Conservation (phyloP, 1,284 basidiomycete species). For the Leucoagaricus sp. region DNA sequence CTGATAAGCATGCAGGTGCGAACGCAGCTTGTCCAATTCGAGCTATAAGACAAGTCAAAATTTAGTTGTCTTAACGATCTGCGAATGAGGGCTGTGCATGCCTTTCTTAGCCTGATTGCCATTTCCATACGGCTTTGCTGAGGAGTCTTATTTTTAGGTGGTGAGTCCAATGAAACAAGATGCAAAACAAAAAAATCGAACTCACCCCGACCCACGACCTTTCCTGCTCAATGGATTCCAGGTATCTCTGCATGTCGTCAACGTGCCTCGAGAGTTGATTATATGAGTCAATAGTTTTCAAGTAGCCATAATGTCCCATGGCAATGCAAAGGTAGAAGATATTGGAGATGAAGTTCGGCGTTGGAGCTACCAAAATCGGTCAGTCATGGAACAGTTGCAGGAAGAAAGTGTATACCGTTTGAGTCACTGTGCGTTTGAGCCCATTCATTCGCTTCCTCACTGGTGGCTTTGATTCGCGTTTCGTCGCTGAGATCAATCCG, state of each 20-base stretch:
- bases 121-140: conserved; percentile 68
- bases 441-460: conserved; percentile 81
- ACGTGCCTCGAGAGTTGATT: conserved; percentile 72
- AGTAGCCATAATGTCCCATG: conserved; percentile 84
- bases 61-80: neutral
- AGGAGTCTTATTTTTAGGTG: conserved; percentile 48
- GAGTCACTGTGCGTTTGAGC: conserved; percentile 49
- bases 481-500: conserved; percentile 83
- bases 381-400: neutral
- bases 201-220: conserved; percentile 77
- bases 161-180: neutral
- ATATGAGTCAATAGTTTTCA: conserved; percentile 77
- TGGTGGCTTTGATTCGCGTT: conserved; percentile 89
- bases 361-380: conserved; percentile 36
- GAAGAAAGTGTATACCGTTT: conserved; percentile 37
- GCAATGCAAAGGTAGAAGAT: conserved; percentile 89
- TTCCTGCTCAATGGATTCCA: conserved; percentile 79
- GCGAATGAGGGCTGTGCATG: conserved; percentile 26
- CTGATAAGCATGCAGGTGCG: conserved; percentile 78
- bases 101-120: conserved; percentile 75
- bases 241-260: conserved; percentile 77
- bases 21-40: conserved; percentile 70
- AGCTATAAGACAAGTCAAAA: conserved; percentile 36
- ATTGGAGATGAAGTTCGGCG: conserved; percentile 93
- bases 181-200: conserved; percentile 13